Base-by-base conservation (phyloP, 306 rosid species). In the Trifolium dubium region DNA sequence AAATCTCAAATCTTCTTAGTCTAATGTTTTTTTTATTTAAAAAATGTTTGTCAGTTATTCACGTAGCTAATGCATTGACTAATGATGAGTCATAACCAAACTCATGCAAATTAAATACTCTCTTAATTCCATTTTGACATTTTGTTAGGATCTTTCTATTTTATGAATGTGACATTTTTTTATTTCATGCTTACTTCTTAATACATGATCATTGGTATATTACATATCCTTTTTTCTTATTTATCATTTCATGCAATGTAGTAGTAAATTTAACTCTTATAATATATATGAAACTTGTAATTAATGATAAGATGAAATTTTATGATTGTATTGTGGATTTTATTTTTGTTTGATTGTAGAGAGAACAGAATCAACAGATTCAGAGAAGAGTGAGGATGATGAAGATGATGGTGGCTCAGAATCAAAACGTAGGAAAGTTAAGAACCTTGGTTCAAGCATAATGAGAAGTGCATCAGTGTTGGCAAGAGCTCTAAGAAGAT, bases 391-490 rank as follows among this genome's bases (percentile, higher is more conserved):
- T 37, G 82, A 87, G 41, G 85, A 79, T 10, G 78, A 83, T 2
- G 54, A 73, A 0, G 82, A 87, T 15, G 85, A 71, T 12, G 65
- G 72, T 15, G 75, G 73, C 0, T 51, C 83, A 0, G 89, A 88
- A 18, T 30, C 78, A 1, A 88, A 86, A 18, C 77, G 87, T 0
- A 80, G 92, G 69, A 88, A 84, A 73, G 72, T 82, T 8, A 69
- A 56, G 54, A 86, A 80, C 51, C 71, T 88, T n/a, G 85, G 88
- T 30, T 82, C 87, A 0, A 88, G 88, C 84, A 86, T 88, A 68
- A 81, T 79, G 80, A 80, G 77, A 0, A 82, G 90, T 74, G 83
- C 88, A 3, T 80, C 89, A 0, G 81, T 84, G 39, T 10, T 88
- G 19, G 88, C 87, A 6, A 61, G 81, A 19, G 86, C 92, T 2